Evolutionary conservation across 257 asterid genomes (phyloP).

Genomic region (Rubia yunnanensis): DNA sequence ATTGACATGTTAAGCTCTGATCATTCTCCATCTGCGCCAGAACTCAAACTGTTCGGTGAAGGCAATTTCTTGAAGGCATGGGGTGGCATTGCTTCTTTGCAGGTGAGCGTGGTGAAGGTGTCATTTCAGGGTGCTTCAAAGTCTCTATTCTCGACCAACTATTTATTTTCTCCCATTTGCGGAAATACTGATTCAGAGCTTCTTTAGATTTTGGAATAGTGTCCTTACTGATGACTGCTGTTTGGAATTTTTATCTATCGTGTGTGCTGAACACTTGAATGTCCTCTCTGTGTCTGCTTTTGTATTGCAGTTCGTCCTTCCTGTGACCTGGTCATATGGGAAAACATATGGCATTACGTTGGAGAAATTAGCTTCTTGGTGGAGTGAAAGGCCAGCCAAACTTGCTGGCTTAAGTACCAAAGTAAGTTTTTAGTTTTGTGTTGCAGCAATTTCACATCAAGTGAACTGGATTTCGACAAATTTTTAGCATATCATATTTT

Average conservation of each 20-base stretch:
- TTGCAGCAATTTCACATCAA: not conserved
- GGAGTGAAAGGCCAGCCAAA: constrained; percentile 97
- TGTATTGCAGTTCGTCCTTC: constrained; percentile 72
- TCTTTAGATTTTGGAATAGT: not conserved
- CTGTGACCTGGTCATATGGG: constrained; percentile 86
- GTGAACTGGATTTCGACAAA: not conserved
- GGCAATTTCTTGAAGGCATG: constrained; percentile 91
- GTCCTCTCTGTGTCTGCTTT: not conserved
- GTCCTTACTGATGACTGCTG: not conserved
- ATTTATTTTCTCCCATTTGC: too few relatives aligned
- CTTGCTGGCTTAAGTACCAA: constrained; percentile 69
- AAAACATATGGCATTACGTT: constrained; percentile 51
- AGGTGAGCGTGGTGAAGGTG: constrained; percentile 34
- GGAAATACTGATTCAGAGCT: not conserved
- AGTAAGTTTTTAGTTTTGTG: constrained; percentile 25
- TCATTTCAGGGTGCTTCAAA: not conserved
- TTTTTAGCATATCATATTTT: not conserved
- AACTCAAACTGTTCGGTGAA: constrained; percentile 66
- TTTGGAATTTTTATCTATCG: not conserved
- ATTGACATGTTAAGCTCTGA: constrained; percentile 95
- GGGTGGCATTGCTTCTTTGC: constrained; percentile 97
- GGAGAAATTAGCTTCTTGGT: constrained; percentile 71
- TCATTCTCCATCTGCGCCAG: constrained; percentile 86
- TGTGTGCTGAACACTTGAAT: not conserved
- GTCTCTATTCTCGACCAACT: not conserved